phyloP scores from a whole-genome alignment of 2,329 filamentous ascomycete genomes.

The Arthroderma uncinatum region DNA sequence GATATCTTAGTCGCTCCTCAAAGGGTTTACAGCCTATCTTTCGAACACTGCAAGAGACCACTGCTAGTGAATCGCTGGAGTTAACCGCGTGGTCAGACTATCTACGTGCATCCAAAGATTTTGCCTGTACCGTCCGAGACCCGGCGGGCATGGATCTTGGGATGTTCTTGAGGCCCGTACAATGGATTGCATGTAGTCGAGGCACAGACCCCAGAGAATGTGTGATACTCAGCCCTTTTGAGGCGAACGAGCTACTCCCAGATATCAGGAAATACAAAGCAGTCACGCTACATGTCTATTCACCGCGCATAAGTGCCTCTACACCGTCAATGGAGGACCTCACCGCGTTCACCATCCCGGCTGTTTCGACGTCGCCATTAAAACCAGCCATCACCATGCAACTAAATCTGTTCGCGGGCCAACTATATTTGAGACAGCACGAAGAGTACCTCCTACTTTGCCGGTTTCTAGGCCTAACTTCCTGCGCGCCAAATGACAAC shows the following conservation, averaged over 20 bases:
- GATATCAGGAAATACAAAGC: constrained; percentile 25
- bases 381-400: constrained; percentile 25
- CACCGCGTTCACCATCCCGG: constrained; percentile 32
- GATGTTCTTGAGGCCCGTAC: constrained; percentile 40
- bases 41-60: constrained; percentile 29
- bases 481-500: not conserved
- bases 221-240: constrained; percentile 48
- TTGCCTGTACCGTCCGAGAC: constrained; percentile 34
- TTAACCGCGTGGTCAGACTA: constrained; percentile 25
- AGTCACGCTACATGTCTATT: constrained; percentile 41
- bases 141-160: constrained; percentile 26
- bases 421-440: constrained; percentile 48
- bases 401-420: constrained; percentile 56
- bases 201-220: constrained; percentile 18
- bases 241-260: constrained; percentile 43
- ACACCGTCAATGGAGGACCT: constrained; percentile 36
- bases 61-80: constrained; percentile 1
- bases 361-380: constrained; percentile 8
- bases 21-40: constrained; percentile 39
- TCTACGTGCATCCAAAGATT: constrained; percentile 43
- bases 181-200: constrained; percentile 38
- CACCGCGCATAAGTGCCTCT: constrained; percentile 32
- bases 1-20: not conserved
- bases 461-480: constrained; percentile 12
- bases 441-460: constrained; percentile 39